Percentiles rank a stretch among this genome's conserved stretches.
These are phyloP conservation scores for Platanthera guangdongensis DNA, from an alignment of 106 monocot species.

Conservation along the genomic window DNA sequence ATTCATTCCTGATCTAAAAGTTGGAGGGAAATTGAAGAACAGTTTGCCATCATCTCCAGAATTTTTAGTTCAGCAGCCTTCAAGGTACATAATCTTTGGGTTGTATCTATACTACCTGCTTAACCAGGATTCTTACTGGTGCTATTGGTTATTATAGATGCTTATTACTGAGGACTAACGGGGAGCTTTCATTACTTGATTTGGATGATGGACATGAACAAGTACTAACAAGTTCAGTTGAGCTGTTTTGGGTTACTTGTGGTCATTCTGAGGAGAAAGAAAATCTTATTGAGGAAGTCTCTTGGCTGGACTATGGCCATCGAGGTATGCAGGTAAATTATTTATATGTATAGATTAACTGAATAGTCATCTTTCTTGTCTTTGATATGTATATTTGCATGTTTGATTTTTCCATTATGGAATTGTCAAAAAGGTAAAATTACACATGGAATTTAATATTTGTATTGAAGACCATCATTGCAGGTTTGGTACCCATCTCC, in stretches of 20 bases:
- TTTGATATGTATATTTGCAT: background rate
- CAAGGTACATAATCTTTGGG: slow-evolving; percentile 39
- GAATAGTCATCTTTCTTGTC: background rate
- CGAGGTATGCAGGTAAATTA: slow-evolving; percentile 87
- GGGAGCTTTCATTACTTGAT: slow-evolving; percentile 94
- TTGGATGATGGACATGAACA: slow-evolving; percentile 97
- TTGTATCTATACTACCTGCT: background rate
- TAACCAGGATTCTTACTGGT: slow-evolving; percentile 9
- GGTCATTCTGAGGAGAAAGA: slow-evolving; percentile 78
- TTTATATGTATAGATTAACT: background rate
- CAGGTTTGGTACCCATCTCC: slow-evolving; percentile 99
- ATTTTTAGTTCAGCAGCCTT: slow-evolving; percentile 46
- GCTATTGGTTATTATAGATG: slow-evolving; percentile 47
- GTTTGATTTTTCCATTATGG: background rate
- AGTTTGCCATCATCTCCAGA: slow-evolving; percentile 21
- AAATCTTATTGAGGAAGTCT: slow-evolving; percentile 95
- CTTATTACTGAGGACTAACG: slow-evolving; percentile 83
- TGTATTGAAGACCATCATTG: slow-evolving; percentile 33
- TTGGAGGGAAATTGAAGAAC: slow-evolving; percentile 26
- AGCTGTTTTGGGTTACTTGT: slow-evolving; percentile 95
- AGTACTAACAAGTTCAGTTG: slow-evolving; percentile 75
- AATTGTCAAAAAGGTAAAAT: background rate
- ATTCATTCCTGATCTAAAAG: slow-evolving; percentile 60
- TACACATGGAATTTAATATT: slow-evolving; percentile 14
- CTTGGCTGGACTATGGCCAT: slow-evolving; percentile 96